Percentiles rank a stretch among this genome's conserved stretches.
These are phyloP conservation scores for Ogataea pignaliae DNA, from an alignment of 805 yeast genomes.

Conservation along the genomic window DNA sequence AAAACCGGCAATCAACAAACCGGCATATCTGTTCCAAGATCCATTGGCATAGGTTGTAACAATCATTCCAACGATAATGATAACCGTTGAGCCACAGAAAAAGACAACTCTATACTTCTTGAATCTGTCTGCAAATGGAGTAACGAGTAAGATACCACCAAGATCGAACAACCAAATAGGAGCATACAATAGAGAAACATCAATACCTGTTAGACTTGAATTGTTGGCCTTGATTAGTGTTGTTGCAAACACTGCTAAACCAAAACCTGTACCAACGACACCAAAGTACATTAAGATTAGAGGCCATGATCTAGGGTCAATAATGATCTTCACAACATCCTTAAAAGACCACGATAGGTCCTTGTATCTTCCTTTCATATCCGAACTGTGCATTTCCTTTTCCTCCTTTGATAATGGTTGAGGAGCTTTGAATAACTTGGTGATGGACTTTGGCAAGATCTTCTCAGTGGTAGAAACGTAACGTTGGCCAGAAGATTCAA, in stretches of 20 bases:
- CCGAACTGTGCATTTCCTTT: constrained; percentile 49
- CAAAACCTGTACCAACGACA: constrained; percentile 88
- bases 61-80: constrained; percentile 70
- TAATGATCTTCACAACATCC: constrained; percentile 51
- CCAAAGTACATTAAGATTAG: constrained; percentile 85
- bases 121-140: constrained; percentile 75
- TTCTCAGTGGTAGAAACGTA: constrained; percentile 16
- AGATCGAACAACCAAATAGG: constrained; percentile 90
- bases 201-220: constrained; percentile 57
- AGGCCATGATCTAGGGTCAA: constrained; percentile 74
- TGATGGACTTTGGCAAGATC: constrained; percentile 15
- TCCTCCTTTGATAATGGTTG: constrained; percentile 55
- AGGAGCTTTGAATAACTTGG: constrained; percentile 19
- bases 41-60: constrained; percentile 73
- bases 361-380: constrained; percentile 51
- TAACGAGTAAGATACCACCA: constrained; percentile 65
- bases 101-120: constrained; percentile 55
- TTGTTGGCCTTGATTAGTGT: constrained; percentile 65
- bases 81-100: constrained; percentile 56
- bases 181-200: constrained; percentile 72
- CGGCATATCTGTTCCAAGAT: constrained; percentile 75
- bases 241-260: constrained; percentile 80
- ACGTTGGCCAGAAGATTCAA: constrained; percentile 2
- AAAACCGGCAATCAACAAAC: constrained; percentile 75
- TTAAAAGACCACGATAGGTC: constrained; percentile 50